Evolutionary conservation across 208 protist species (phyloP).

Genomic region (Leishmania amazonensis): DNA sequence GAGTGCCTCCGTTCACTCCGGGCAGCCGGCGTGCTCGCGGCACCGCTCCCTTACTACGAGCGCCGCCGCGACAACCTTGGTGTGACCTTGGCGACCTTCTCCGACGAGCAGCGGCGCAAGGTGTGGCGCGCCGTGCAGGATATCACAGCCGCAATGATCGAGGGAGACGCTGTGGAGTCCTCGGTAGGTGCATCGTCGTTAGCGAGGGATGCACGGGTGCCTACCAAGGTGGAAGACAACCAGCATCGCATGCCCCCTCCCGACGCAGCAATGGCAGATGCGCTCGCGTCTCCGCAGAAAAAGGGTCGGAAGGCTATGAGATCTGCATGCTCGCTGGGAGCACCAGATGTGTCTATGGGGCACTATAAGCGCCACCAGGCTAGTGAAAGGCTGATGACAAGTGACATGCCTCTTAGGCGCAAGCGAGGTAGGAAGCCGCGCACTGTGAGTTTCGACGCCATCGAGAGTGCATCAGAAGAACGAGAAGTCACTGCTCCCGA

Average conservation of each 20-base stretch:
- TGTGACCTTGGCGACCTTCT: not conserved
- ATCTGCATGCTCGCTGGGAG: too few relatives aligned
- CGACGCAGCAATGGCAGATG: not conserved
- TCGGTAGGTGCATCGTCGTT: not conserved
- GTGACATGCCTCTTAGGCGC: not conserved
- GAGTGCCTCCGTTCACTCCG: conserved; percentile 23
- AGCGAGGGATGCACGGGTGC: not conserved
- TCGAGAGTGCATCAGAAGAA: not conserved
- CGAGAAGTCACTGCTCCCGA: not conserved
- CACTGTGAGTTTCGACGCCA: not conserved
- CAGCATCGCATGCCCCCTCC: not conserved
- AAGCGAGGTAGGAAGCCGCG: not conserved
- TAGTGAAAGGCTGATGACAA: not conserved
- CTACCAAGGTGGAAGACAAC: not conserved
- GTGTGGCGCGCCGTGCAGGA: conserved; percentile 5
- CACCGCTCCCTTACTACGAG: not conserved
- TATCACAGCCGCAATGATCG: not conserved
- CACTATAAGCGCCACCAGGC: not conserved
- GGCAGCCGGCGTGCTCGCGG: conserved; percentile 8
- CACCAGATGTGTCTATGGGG: not conserved
- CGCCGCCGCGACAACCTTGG: not conserved
- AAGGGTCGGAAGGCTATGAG: not conserved
- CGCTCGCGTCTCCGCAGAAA: not conserved
- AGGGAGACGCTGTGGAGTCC: not conserved
- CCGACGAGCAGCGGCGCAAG: conserved; percentile 2